Evolutionary conservation across 495 filamentous ascomycete genomes (phyloP), one percentile per base, ranked within the genome.

Genomic region (Aspergillus olivimuriae): DNA sequence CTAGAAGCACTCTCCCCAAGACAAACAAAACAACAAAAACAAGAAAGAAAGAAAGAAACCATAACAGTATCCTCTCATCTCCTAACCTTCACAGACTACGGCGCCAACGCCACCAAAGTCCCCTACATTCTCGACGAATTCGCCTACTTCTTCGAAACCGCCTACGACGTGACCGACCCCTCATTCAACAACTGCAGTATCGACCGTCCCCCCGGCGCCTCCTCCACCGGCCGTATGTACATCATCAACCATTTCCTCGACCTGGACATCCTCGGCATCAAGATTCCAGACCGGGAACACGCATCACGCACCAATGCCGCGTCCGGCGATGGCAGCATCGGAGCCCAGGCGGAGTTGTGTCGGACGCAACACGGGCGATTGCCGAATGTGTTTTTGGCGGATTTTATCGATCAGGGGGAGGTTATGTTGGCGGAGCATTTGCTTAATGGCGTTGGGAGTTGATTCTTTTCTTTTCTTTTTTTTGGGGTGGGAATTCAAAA

Each of bases 121-220:
- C 69, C 80, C 0, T 86, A 81, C 60, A 76, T 88, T n/a, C 71
- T 85, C 18, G 56, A 74, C 44, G 81, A 89, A 56, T 89, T 86
- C 60, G 60, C 67, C 41, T 72, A 84, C 58, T 75, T 83, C 53
- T 89, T 86, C 57, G 84, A 88, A 61, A 88, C 81, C 0, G 60
- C 80, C 11, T 89, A 67, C 55, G 78, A 80, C 41, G 72, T 80
- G 4, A 77, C 73, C 3, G 72, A 76, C 45, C 31, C 63, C 7
- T 47, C 58, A 8, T 72, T 74, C 47, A 52, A 60, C 1, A 51
- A 70, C 60, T 89, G 84, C 65, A 73, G 65, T 7, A 72, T 86
- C 31, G 74, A 87, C 52, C 74, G 83, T 1, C 83, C 84, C 1
- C 47, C 70, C 7, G 58, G 59, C 23, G 56, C 72, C 7, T 62